phyloP scores from a whole-genome alignment of 495 filamentous ascomycete species.

The Tuber umbilicatum region DNA sequence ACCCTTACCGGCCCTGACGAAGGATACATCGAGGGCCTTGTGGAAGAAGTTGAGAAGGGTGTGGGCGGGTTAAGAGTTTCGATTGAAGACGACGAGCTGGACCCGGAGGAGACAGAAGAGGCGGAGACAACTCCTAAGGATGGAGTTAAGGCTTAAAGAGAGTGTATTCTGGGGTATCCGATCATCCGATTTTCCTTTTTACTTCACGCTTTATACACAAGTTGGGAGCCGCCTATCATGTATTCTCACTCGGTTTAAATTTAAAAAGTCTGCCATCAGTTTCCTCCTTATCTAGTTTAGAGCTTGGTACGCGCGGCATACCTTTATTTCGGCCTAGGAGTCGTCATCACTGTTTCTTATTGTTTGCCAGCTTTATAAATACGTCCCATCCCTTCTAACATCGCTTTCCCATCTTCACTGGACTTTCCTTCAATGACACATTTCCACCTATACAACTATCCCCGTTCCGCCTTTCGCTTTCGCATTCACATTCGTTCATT shows the following conservation, averaged over 20 bases:
- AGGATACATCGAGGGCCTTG: conserved; percentile 56
- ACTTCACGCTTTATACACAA: background rate
- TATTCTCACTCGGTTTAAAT: background rate
- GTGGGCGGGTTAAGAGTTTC: conserved; percentile 54
- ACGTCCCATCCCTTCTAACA: background rate
- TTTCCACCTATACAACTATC: background rate
- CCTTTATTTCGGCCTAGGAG: background rate
- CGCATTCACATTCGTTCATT: background rate
- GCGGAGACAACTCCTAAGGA: background rate
- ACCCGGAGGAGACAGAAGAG: conserved; percentile 4
- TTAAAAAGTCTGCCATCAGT: background rate
- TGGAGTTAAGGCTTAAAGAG: background rate
- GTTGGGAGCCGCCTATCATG: background rate
- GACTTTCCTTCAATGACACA: background rate
- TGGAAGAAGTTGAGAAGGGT: conserved; percentile 56
- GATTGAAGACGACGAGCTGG: conserved; percentile 51
- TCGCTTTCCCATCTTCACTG: background rate
- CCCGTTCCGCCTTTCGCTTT: background rate
- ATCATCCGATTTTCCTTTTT: background rate
- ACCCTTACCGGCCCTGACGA: conserved; percentile 74
- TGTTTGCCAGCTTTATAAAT: background rate
- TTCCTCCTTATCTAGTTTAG: background rate
- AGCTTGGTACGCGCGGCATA: background rate
- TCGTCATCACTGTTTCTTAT: background rate
- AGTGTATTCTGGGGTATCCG: background rate